Percentiles rank a stretch among this genome's conserved stretches.
Conservation (phyloP, 1,139 yeast genomes). For the Taphrina flavorubra region DNA sequence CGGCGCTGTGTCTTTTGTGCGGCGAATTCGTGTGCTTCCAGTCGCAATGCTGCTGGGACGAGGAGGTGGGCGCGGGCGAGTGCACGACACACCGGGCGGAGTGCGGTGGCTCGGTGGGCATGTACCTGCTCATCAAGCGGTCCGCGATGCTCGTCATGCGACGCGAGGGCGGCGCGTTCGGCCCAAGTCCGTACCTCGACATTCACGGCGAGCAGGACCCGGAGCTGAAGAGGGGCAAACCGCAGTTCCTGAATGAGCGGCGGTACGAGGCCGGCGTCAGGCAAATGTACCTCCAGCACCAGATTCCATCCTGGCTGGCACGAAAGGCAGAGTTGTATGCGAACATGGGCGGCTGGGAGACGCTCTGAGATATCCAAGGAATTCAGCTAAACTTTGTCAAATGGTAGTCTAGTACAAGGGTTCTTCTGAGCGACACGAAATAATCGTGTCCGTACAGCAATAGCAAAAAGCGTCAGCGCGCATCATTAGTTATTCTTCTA, state of each 20-base stretch:
- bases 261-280: slow-evolving; percentile 72
- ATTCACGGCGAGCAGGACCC: slow-evolving; percentile 85
- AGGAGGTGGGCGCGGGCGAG: slow-evolving; percentile 42
- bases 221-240: slow-evolving; percentile 71
- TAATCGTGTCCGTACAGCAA: too few species aligned
- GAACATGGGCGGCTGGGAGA: slow-evolving; percentile 39
- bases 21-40: slow-evolving; percentile 74
- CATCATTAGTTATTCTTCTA: background rate
- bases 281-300: slow-evolving; percentile 78
- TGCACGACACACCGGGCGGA: slow-evolving; percentile 41
- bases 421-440: too few species aligned
- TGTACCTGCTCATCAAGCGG: slow-evolving; percentile 77
- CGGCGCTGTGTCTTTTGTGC: slow-evolving; percentile 87
- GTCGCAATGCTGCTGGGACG: slow-evolving; percentile 57
- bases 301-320: slow-evolving; percentile 75
- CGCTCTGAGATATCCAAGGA: slow-evolving; percentile 7
- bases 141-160: slow-evolving; percentile 66
- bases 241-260: slow-evolving; percentile 67
- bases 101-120: slow-evolving; percentile 72
- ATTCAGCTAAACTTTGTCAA: background rate
- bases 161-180: slow-evolving; percentile 74
- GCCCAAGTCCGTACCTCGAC: slow-evolving; percentile 83
- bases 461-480: background rate
- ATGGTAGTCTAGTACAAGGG: background rate
- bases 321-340: slow-evolving; percentile 55